Evolutionary conservation across 176 grass and related monocot genomes (phyloP), one percentile per base, ranked within the genome.

Genomic region (Themeda triandra): DNA sequence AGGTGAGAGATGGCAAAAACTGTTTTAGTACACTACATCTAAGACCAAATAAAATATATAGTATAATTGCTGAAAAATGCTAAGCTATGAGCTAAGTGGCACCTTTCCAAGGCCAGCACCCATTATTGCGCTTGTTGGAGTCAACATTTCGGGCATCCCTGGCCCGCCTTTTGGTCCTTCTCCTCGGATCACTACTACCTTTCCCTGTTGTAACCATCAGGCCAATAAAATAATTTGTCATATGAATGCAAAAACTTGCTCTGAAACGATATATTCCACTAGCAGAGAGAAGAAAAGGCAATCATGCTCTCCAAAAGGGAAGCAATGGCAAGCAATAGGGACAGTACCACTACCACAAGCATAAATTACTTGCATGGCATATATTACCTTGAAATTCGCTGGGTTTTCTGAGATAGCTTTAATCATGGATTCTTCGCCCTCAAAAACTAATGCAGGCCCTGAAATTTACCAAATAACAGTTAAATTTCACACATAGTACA

Each of bases 71-170:
- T 41, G 27, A 82, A 12, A 63, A 63, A 77, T 81, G 74, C 0
- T 2, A 46, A 40, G 49, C 21, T 75, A 60, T 40, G 56, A 83
- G 29, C 27, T 32, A 82, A 40, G n/a, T 17, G 10, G 51, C 85
- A 98, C 96, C 92, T 98, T 98, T 30, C 96, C 96, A 85, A 98
- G 93, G 68, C 93, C 96, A 86, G 91, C 96, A 80, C 96, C 96
- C 96, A 98, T 95, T 81, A 98, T 95, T 84, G 93, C 93, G 45
- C 96, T 98, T 65, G 96, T 98, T 85, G 96, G 96, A 72, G 96
- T 98, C 83, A 98, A 71, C 96, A 98, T 98, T 93, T 98, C 96
- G 85, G 91, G 91, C 96, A 98, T 98, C 77, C 96, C 96, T 58
- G 96, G 96, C 32, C 96, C 93, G 5, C 96, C 96, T 86, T 98